phyloP scores from a whole-genome alignment of 352 stramenopile genomes.

The Thraustochytrium striatum region DNA sequence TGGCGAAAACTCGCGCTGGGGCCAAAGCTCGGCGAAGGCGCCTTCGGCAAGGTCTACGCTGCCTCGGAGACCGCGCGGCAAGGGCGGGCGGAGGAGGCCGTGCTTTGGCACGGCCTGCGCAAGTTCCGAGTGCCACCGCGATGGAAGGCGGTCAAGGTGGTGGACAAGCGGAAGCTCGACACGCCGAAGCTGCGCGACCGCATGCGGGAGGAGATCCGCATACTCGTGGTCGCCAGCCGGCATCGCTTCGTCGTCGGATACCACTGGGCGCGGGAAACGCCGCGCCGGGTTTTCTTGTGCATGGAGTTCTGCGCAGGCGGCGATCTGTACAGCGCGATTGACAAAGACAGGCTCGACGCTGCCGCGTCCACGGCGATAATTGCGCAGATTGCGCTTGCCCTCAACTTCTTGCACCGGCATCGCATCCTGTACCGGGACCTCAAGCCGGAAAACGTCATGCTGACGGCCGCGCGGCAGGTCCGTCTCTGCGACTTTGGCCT shows the following conservation, averaged over 20 bases:
- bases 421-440: slow-evolving; percentile 55
- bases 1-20: too few relatives aligned
- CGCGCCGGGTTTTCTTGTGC: background rate
- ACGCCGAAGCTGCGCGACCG: too few relatives aligned
- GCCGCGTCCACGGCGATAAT: background rate
- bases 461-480: slow-evolving; percentile 85
- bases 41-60: too few relatives aligned
- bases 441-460: slow-evolving; percentile 91
- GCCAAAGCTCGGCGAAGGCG: too few relatives aligned
- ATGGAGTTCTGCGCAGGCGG: slow-evolving; percentile 11
- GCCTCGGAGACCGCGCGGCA: too few relatives aligned
- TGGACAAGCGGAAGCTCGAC: too few relatives aligned
- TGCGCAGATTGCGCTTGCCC: slow-evolving; percentile 54
- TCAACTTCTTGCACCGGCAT: slow-evolving; percentile 81
- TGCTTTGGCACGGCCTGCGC: too few relatives aligned
- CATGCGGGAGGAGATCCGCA: too few relatives aligned
- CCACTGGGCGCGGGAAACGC: background rate
- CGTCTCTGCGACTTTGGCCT: slow-evolving; percentile 80
- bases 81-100: too few relatives aligned
- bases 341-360: background rate
- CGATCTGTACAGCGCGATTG: background rate
- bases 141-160: too few relatives aligned
- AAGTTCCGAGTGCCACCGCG: too few relatives aligned
- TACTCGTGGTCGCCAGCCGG: too few relatives aligned
- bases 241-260: slow-evolving; percentile 7